phyloP scores from a whole-genome alignment of 2,329 filamentous ascomycete species.

The Phyllosticta citriasiana region DNA sequence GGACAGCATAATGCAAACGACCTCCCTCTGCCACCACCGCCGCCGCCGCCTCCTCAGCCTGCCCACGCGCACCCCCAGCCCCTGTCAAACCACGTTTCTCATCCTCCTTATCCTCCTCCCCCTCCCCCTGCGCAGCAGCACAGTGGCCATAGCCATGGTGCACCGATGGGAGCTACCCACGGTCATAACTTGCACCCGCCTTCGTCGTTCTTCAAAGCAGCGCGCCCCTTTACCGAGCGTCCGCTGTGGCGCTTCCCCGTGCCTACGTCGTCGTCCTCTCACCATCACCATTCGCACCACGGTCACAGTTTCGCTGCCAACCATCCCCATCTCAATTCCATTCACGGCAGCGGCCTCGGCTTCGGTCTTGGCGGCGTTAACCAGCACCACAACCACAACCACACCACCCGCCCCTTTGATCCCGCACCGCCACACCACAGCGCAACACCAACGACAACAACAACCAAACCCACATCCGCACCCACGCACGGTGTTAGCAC shows the following conservation, averaged over 20 bases:
- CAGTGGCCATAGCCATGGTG: neutral
- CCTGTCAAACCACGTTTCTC: no score
- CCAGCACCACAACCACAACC: constrained; percentile 12
- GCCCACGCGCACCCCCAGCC: no score
- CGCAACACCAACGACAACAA: neutral
- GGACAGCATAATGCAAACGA: neutral
- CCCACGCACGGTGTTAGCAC: neutral
- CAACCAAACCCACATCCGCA: neutral
- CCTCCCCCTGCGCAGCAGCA: no score
- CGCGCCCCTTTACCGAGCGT: neutral
- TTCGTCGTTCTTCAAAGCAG: neutral
- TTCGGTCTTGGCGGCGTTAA: no score
- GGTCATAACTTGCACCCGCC: neutral
- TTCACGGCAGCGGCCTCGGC: no score
- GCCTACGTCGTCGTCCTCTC: neutral
- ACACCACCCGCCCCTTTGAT: constrained; percentile 4
- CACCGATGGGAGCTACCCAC: no score
- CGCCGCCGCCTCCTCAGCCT: no score
- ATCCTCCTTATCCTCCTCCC: no score
- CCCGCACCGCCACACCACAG: neutral
- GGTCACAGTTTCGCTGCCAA: neutral
- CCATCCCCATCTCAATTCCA: neutral
- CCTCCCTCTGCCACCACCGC: neutral
- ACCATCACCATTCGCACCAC: neutral
- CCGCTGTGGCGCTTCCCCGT: neutral